A percentile compares a stretch with the other conserved stretches of the same genome.
These are phyloP conservation scores for Lipomyces sp. DNA, from an alignment of 805 yeast species.

Conservation along the genomic window DNA sequence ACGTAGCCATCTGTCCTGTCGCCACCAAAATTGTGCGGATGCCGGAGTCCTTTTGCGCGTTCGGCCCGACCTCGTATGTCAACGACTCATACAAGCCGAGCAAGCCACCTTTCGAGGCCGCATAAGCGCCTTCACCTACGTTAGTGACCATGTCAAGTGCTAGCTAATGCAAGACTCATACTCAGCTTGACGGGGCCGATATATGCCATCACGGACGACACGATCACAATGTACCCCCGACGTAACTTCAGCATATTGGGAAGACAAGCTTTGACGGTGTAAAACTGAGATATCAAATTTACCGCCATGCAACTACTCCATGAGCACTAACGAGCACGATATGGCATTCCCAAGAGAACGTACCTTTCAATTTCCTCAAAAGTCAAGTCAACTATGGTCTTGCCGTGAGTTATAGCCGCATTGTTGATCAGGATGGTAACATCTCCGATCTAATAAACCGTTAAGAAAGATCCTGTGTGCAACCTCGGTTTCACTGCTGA, in stretches of 20 bases:
- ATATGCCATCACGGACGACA: constrained; percentile 83
- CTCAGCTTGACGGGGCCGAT: constrained; percentile 79
- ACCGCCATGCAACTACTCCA: constrained; percentile 59
- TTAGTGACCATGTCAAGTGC: neutral
- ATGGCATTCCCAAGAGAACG: neutral
- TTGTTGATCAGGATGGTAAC: constrained; percentile 78
- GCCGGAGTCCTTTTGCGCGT: constrained; percentile 50
- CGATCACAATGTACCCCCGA: constrained; percentile 78
- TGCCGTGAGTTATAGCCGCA: constrained; percentile 74
- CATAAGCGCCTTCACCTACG: constrained; percentile 60
- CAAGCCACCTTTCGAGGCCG: constrained; percentile 86
- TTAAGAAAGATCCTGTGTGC: constrained; percentile 32
- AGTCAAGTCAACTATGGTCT: constrained; percentile 58
- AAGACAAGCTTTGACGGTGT: constrained; percentile 69
- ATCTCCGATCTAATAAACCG: constrained; percentile 51
- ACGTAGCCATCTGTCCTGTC: constrained; percentile 84
- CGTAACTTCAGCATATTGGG: constrained; percentile 67
- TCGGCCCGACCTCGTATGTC: constrained; percentile 64
- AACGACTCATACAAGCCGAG: constrained; percentile 83
- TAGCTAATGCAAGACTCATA: constrained; percentile 13
- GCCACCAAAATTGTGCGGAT: constrained; percentile 76
- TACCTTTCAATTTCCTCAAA: constrained; percentile 60
- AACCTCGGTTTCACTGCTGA: neutral
- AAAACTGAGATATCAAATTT: constrained; percentile 71
- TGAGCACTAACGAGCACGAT: neutral